These are phyloP conservation scores for Schwanniomyces occidentalis DNA, from an alignment of 805 yeast species.

Conservation along the genomic window DNA sequence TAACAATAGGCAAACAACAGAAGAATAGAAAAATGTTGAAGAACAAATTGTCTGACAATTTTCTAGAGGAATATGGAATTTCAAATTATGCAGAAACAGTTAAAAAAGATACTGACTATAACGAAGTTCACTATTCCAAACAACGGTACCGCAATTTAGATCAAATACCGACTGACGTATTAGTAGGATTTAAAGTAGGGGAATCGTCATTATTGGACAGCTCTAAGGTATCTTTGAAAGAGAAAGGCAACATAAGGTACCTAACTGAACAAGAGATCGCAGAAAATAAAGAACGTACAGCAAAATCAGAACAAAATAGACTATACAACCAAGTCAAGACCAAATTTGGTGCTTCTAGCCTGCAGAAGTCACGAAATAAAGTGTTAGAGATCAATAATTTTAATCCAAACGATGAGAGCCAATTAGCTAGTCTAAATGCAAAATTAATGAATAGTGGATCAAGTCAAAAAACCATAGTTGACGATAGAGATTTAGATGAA, in stretches of 20 bases:
- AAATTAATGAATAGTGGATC: slow-evolving; percentile 13
- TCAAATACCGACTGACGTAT: slow-evolving; percentile 24
- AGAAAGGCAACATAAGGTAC: slow-evolving; percentile 7
- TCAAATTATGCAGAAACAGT: slow-evolving; percentile 29
- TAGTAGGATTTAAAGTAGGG: slow-evolving; percentile 41
- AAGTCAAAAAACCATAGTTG: not conserved
- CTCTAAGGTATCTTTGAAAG: not conserved
- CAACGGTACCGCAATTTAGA: slow-evolving; percentile 18
- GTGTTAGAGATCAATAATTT: slow-evolving; percentile 39
- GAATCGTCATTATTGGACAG: slow-evolving; percentile 15
- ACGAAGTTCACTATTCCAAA: slow-evolving; percentile 19
- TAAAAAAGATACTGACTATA: slow-evolving; percentile 27
- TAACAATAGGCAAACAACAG: slow-evolving; percentile 9
- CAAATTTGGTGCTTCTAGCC: slow-evolving; percentile 21
- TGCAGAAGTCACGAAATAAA: slow-evolving; percentile 7
- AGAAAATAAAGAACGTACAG: slow-evolving; percentile 22
- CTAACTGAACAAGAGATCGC: slow-evolving; percentile 29
- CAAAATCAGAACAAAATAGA: slow-evolving; percentile 24
- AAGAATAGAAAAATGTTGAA: slow-evolving; percentile 31
- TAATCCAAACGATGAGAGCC: slow-evolving; percentile 21
- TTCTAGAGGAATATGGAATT: slow-evolving; percentile 42
- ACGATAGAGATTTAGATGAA: slow-evolving; percentile 2
- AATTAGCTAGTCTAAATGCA: slow-evolving; percentile 23
- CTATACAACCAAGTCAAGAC: slow-evolving; percentile 29
- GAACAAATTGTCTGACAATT: slow-evolving; percentile 29